Evolutionary conservation across 345 rosid species (phyloP).

Genomic region (Draba incana): DNA sequence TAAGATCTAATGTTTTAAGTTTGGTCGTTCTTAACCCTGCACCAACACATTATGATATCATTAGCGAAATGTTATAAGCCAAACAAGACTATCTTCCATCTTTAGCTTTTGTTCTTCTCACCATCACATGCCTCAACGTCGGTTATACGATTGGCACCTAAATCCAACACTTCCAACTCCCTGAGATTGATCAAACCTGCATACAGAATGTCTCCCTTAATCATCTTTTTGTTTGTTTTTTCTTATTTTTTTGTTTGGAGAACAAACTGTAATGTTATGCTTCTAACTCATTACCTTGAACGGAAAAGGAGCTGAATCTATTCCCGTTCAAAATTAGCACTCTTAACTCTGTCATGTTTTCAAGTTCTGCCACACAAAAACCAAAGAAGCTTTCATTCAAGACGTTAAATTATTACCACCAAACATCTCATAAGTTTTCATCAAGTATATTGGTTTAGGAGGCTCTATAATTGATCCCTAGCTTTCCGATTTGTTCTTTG

Average conservation of each 20-base stretch:
- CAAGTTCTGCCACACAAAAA: conserved; percentile 7
- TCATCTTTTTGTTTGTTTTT: not conserved
- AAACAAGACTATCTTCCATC: too few species aligned
- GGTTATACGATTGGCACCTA: conserved; percentile 19
- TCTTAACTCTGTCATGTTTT: conserved; percentile 20
- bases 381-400: not conserved
- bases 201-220: not conserved
- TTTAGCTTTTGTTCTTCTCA: too few species aligned
- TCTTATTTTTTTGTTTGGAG: not conserved
- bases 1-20: too few species aligned
- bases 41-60: too few species aligned
- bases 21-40: too few species aligned
- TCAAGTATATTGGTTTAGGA: too few species aligned
- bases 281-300: conserved; percentile 16
- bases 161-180: conserved; percentile 24
- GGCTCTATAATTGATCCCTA: too few species aligned
- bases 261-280: too few species aligned
- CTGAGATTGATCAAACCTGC: conserved; percentile 19
- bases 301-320: conserved; percentile 25
- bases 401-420: too few species aligned
- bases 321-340: conserved; percentile 17
- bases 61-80: too few species aligned
- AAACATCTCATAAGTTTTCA: too few species aligned
- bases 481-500: too few species aligned
- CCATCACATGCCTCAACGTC: conserved; percentile 10